These are phyloP conservation scores for Trypanosoma congolense DNA, from an alignment of 208 protist genomes.

Conservation along the genomic window DNA sequence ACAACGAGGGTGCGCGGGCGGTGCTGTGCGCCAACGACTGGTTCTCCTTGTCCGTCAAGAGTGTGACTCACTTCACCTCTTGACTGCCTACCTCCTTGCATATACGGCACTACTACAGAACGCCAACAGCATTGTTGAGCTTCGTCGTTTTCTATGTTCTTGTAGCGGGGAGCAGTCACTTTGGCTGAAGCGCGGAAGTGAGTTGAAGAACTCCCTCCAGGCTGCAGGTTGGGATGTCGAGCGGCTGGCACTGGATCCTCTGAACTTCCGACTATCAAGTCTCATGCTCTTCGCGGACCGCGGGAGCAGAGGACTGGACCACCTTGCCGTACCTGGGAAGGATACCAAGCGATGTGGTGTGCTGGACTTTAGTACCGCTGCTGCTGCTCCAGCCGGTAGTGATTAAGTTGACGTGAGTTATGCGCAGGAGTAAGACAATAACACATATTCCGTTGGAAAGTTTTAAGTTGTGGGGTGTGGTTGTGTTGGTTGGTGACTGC, in stretches of 20 bases:
- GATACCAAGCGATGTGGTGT: too few relatives aligned
- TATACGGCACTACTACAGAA: conserved; percentile 62
- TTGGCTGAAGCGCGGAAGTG: conserved; percentile 29
- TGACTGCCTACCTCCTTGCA: conserved; percentile 67
- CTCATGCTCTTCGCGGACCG: conserved; percentile 26
- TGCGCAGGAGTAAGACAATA: too few relatives aligned
- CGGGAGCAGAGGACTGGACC: background rate
- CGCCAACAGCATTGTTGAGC: conserved; percentile 26
- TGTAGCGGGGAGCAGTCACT: conserved; percentile 42
- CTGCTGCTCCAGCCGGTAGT: too few relatives aligned
- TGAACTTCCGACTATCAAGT: conserved; percentile 54
- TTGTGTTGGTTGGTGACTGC: too few relatives aligned
- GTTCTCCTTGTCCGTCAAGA: conserved; percentile 61
- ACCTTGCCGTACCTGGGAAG: too few relatives aligned
- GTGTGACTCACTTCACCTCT: conserved; percentile 50
- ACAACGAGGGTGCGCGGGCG: background rate
- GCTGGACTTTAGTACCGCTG: too few relatives aligned
- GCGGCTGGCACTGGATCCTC: conserved; percentile 60
- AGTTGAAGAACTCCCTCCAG: conserved; percentile 31
- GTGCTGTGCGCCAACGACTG: conserved; percentile 25
- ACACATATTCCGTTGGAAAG: too few relatives aligned
- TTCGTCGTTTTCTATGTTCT: conserved; percentile 48
- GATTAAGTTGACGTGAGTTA: too few relatives aligned
- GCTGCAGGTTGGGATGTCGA: conserved; percentile 66
- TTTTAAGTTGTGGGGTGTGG: too few relatives aligned